Conservation (phyloP, 805 yeast genomes). For the Lipomyces lipofer region DNA sequence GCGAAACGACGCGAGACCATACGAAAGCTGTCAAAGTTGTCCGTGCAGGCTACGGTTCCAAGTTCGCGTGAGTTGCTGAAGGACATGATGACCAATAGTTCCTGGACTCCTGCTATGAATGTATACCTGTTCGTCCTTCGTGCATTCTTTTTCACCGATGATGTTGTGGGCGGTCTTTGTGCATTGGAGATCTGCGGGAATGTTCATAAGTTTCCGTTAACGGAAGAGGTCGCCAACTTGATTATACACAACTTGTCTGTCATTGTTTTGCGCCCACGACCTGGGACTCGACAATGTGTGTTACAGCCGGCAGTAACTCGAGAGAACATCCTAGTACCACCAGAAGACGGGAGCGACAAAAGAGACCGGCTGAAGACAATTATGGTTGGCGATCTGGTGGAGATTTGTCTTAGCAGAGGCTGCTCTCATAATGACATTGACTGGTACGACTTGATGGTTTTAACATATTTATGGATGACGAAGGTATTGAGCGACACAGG, state of each 20-base stretch:
- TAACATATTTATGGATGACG: slow-evolving; percentile 7
- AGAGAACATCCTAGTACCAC: not conserved
- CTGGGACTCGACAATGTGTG: not conserved
- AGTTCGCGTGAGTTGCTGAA: slow-evolving; percentile 5
- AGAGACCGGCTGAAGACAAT: not conserved
- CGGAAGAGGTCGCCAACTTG: slow-evolving; percentile 3
- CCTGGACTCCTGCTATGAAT: slow-evolving; percentile 7
- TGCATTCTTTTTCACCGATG: slow-evolving; percentile 10
- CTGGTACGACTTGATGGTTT: slow-evolving; percentile 15
- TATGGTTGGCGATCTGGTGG: slow-evolving; percentile 9
- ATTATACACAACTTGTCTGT: slow-evolving; percentile 7
- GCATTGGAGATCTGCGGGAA: slow-evolving; percentile 14
- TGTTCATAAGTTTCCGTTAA: slow-evolving; percentile 4
- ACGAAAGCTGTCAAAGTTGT: not conserved
- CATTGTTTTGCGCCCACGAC: not conserved
- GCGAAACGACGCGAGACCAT: not conserved
- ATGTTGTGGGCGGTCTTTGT: slow-evolving; percentile 9
- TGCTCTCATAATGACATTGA: slow-evolving; percentile 1
- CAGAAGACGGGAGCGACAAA: not conserved
- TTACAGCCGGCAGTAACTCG: slow-evolving; percentile 9
- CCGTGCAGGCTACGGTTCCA: not conserved
- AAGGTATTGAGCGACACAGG: not conserved
- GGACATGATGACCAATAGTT: slow-evolving; percentile 9
- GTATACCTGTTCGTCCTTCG: slow-evolving; percentile 4
- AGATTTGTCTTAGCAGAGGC: not conserved